phyloP scores from a whole-genome alignment of 495 filamentous ascomycete genomes.

The Talaromyces nanjingensis region DNA sequence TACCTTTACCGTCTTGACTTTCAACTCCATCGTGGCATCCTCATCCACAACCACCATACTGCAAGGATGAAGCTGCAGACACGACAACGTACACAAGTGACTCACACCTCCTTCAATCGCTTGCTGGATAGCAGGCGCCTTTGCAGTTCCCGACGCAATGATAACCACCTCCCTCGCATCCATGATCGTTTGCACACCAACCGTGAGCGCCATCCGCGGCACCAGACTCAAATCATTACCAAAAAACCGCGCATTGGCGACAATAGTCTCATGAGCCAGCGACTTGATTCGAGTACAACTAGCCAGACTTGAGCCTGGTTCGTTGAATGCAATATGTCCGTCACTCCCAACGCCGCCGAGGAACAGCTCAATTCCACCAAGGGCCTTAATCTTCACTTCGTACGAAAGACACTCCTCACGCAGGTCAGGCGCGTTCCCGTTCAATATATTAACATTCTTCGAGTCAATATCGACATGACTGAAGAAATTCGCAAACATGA shows the following conservation, averaged over 20 bases:
- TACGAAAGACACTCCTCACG: constrained; percentile 72
- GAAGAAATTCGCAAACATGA: constrained; percentile 91
- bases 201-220: constrained; percentile 77
- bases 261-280: constrained; percentile 76
- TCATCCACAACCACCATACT: constrained; percentile 78
- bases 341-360: constrained; percentile 82
- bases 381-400: constrained; percentile 67
- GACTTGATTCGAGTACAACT: constrained; percentile 81
- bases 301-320: constrained; percentile 73
- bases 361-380: constrained; percentile 78
- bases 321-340: constrained; percentile 87
- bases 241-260: constrained; percentile 83
- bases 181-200: constrained; percentile 78
- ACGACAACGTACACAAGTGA: constrained; percentile 84
- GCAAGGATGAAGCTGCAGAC: constrained; percentile 71
- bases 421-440: constrained; percentile 70
- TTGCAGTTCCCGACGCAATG: constrained; percentile 72
- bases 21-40: constrained; percentile 74
- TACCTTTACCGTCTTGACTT: constrained; percentile 83
- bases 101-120: constrained; percentile 78
- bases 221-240: constrained; percentile 63
- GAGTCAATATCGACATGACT: constrained; percentile 77
- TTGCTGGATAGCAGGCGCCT: constrained; percentile 68
- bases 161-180: constrained; percentile 77
- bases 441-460: constrained; percentile 73